Conservation (phyloP, 805 yeast genomes). For the Scheffersomyces coipomensis region DNA sequence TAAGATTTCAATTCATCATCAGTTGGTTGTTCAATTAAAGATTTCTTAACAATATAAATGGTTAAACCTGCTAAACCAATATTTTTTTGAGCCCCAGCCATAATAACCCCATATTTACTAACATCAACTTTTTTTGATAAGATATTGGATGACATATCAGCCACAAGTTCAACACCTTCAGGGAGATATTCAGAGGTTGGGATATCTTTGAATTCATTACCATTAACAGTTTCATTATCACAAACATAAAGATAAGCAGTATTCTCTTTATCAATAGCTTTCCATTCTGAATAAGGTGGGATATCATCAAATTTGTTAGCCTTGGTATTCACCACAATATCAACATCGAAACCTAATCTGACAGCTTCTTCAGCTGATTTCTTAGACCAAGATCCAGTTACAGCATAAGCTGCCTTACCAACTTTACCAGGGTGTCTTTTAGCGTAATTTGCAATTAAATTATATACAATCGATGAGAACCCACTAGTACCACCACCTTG, state of each 20-base stretch:
- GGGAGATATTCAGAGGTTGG: constrained; percentile 59
- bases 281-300: constrained; percentile 69
- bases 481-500: constrained; percentile 99
- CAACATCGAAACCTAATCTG: constrained; percentile 76
- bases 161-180: constrained; percentile 74
- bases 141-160: constrained; percentile 94
- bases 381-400: constrained; percentile 93
- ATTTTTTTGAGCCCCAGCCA: constrained; percentile 99
- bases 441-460: constrained; percentile 72
- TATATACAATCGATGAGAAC: constrained; percentile 83
- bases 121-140: constrained; percentile 80
- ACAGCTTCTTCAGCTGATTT: constrained; percentile 85
- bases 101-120: constrained; percentile 78
- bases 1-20: constrained; percentile 58
- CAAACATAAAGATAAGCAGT: constrained; percentile 87
- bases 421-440: constrained; percentile 62
- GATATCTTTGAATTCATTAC: constrained; percentile 68
- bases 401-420: constrained; percentile 82
- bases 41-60: constrained; percentile 83
- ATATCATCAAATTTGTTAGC: constrained; percentile 60
- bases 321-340: constrained; percentile 66
- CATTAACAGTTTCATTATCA: constrained; percentile 97
- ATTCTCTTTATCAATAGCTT: constrained; percentile 49
- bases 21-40: constrained; percentile 64
- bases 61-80: constrained; percentile 97